Evolutionary conservation across 768 basidiomycete species (phyloP), one percentile per base, ranked within the genome.

Genomic region (Amanita pallidorosea): DNA sequence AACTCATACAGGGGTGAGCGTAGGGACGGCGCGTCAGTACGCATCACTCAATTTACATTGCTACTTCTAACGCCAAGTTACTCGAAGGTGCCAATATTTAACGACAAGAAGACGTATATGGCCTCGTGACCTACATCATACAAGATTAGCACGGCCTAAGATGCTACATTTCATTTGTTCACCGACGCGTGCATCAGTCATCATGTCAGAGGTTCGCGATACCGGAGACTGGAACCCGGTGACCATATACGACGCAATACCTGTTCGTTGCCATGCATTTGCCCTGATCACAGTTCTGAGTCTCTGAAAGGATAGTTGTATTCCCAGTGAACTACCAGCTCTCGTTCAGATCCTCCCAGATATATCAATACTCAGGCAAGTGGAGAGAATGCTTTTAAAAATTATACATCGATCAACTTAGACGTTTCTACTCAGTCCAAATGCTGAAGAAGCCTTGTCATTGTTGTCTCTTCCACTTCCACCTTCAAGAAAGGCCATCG

Each of bases 211-310:
- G 62, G 72, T 85, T 11, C 60, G 68, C 3, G 61, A 70, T 45
- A 63, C 77, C 9, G 60, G 68, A 3, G 72, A 60, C 8, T 91
- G 90, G 88, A 58, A 66, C 7, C 85, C 91, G 4, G 67, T 68
- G 41, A 73, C 78, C 1, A 79, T 93, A 38, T 95, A 83, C 57
- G 91, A 94, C 65, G 92, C 92, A 1, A 86, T 92, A 55, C 90
- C 89, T 52, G 89, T 90, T 45, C 51, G 80, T 71, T n/a, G 3
- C 45, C 36, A 8, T 36, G 42, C 55, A 8, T 54, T 33, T 48
- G 33, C 35, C 25, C 47, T 33, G 41, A 37, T 11, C 13, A 50
- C 25, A 20, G 12, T 18, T 40, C 18, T 36, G 63, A 90, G 76
- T 15, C 5, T 45, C 27, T 34, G 33, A 41, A 64, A 91, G 83